Base-by-base conservation (phyloP, 129 eudicot genomes). In the Dittrichia graveolens region DNA sequence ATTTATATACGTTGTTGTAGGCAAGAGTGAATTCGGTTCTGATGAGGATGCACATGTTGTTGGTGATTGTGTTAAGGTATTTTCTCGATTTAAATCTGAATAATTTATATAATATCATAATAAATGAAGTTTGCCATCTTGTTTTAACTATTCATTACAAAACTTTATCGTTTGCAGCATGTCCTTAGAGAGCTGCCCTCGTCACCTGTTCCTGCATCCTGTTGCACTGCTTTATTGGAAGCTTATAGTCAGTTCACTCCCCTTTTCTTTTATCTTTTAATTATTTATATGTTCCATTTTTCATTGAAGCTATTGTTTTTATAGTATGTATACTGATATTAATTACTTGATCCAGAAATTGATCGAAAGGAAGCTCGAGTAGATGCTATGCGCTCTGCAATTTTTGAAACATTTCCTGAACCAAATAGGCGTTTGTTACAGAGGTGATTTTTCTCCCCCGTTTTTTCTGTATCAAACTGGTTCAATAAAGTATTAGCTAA, bases 161-260 rank as follows among this genome's bases (percentile, higher is more conserved):
- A 56, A 48, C 61, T 75, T 42, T 58, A 48, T 72, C 43, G 43
- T 71, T 7, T 79, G 84, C 88, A 95, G 99, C 97, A 90, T 85
- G 94, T 95, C 69, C 99, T 95, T 66, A 87, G 99, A 75, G 99
- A 91, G 87, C 91, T 95, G 19, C 99, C 99, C 19, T 95, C 99
- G 18, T 95, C 99, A 65, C 99, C 99, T 0, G 97, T 95, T 90
- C 98, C 98, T 54, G 95, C 98, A 64, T 89, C 97, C 50, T 90
- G 99, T 81, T 95, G 99, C 79, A 95, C 97, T 75, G 91, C 97
- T 52, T 78, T 95, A 73, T 73, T 95, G 83, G 99, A 95, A 75
- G 97, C 96, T 72, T 85, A 88, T 59, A 95, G 99, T 95, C 82
- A 84, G 97, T 83, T 49, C 73, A 58, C 73, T 60, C 53, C 34